phyloP scores from a whole-genome alignment of 305 asterid genomes.

The Fraxinus angustifolia region DNA sequence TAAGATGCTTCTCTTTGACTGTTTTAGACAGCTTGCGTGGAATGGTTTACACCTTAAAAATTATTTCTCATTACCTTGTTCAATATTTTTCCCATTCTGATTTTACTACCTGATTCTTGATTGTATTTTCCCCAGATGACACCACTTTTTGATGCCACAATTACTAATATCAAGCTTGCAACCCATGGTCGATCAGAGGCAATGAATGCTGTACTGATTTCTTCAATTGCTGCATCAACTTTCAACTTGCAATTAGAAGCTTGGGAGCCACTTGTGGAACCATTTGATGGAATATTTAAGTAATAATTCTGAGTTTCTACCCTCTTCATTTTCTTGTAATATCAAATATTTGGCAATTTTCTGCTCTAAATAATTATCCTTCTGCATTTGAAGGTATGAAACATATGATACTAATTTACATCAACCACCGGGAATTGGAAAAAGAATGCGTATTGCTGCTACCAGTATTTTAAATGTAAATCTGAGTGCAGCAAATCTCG shows the following conservation, averaged over 20 bases:
- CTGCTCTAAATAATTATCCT: constrained; percentile 29
- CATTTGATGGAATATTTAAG: constrained; percentile 98
- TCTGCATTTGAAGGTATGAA: constrained; percentile 67
- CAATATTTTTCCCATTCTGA: constrained; percentile 15
- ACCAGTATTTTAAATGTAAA: constrained; percentile 81
- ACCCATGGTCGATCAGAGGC: constrained; percentile 89
- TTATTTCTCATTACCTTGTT: constrained; percentile 19
- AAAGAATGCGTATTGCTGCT: constrained; percentile 81
- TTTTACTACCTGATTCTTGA: constrained; percentile 25
- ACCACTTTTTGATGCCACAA: constrained; percentile 94
- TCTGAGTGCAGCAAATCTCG: constrained; percentile 82
- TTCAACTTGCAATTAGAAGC: constrained; percentile 88
- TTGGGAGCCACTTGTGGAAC: constrained; percentile 98
- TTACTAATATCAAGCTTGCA: constrained; percentile 91
- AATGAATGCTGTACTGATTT: constrained; percentile 84
- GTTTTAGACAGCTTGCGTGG: constrained; percentile 94
- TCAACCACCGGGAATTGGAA: constrained; percentile 63
- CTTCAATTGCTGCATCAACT: constrained; percentile 94
- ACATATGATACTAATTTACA: constrained; percentile 68
- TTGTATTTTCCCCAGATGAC: constrained; percentile 64
- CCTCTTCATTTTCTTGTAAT: constrained; percentile 12
- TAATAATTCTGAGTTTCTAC: constrained; percentile 33
- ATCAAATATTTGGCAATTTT: constrained; percentile 17
- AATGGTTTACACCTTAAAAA: constrained; percentile 59
- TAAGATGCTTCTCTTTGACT: constrained; percentile 83